Base-by-base conservation (phyloP, 495 filamentous ascomycete genomes). In the Hamigera avellanea region DNA sequence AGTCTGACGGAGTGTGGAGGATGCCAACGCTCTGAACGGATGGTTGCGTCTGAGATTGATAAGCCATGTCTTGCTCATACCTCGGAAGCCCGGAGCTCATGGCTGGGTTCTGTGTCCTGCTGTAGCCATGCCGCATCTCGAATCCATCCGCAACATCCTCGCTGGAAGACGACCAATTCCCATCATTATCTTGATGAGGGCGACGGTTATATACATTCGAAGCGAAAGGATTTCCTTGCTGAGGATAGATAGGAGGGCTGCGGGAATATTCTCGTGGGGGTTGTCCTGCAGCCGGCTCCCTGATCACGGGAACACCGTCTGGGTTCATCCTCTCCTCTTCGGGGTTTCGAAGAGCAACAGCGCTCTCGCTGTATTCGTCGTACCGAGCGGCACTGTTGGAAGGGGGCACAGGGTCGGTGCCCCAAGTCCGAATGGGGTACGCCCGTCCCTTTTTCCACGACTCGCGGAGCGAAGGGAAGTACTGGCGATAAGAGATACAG, bases 371-470 rank as follows among this genome's bases (percentile, higher is more conserved):
- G 2, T 45, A 19, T 15, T 13, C 28, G 5, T 6, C 2, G 34
- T 15, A 6, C 35, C 14, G 13, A 21, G 16, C 14, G 38, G 28
- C n/a, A 47, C 31, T 6, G 1, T 42, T 36, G 18, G 39, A 13
- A 1, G 63, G 62, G 9, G 42, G 34, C 1, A 45, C 38, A 2
- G 63, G 61, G 1, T 62, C 58, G 2, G 53, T 56, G 2, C 69
- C 75, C 75, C 75, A 80, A 18, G 61, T 64, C 13, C 75, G 67
- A 39, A 78, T 78, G 2, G 76, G 69, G 41, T 76, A 72, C 25
- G 76, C 76, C 2, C 76, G 67, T 6, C 76, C 76, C 45, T 80
- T 79, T 36, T 60, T 63, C 67, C 66, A 70, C 10, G 70, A 44
- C 35, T 79, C 68, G 23, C 44, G 52, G 18, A 80, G 42, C 2